Percentiles rank a stretch among this genome's conserved stretches.
Evolutionary conservation across 2,329 filamentous ascomycete genomes (phyloP).

Genomic region (Neonectria coccinea): DNA sequence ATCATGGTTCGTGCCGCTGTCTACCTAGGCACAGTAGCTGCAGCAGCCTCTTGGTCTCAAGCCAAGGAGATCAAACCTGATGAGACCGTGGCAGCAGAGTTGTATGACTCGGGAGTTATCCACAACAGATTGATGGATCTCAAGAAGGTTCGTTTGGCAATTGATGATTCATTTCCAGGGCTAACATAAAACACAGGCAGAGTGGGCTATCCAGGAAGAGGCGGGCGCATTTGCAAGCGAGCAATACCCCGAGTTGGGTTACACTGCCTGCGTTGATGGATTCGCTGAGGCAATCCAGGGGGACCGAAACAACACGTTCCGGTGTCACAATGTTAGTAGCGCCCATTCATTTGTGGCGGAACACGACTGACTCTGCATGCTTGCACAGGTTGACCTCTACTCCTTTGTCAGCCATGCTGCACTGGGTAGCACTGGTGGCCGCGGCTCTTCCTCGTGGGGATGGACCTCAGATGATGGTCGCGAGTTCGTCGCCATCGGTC

Average conservation of each 20-base stretch:
- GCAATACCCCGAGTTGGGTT: constrained; percentile 53
- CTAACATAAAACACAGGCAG: constrained; percentile 37
- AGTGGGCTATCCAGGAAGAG: constrained; percentile 50
- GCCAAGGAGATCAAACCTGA: constrained; percentile 40
- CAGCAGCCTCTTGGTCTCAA: constrained; percentile 14
- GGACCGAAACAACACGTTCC: constrained; percentile 61
- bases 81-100: constrained; percentile 21
- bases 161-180: accelerated
- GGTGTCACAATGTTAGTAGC: constrained; percentile 57
- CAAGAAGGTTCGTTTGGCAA: constrained; percentile 18
- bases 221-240: constrained; percentile 51
- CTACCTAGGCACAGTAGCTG: constrained; percentile 29
- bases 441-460: constrained; percentile 59
- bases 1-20: constrained; percentile 40
- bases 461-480: constrained; percentile 60
- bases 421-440: constrained; percentile 58
- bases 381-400: constrained; percentile 58
- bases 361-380: neutral
- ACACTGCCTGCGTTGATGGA: constrained; percentile 56
- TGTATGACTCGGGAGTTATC: constrained; percentile 37
- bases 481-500: constrained; percentile 62
- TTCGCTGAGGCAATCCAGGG: constrained; percentile 58
- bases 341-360: too few relatives aligned
- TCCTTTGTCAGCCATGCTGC: constrained; percentile 66
- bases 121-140: constrained; percentile 38